Percentiles rank a stretch among this genome's conserved stretches.
Evolutionary conservation across 2,329 filamentous ascomycete genomes (phyloP).

Genomic region (Sporothrix euskadiensis): DNA sequence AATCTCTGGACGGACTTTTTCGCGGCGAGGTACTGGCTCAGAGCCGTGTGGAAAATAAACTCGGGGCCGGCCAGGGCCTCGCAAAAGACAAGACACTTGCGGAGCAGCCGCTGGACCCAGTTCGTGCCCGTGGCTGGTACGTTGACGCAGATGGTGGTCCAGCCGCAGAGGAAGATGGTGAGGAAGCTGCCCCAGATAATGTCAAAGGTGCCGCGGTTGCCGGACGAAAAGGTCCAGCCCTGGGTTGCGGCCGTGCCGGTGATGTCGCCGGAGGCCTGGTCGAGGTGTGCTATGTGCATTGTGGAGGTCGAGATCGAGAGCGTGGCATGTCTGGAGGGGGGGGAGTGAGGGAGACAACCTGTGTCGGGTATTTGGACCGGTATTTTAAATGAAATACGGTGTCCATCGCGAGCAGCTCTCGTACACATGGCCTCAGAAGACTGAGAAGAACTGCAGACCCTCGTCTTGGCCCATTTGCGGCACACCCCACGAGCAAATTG

Average conservation of each 20-base stretch:
- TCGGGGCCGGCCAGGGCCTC: constrained; percentile 42
- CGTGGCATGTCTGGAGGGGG: too few species aligned
- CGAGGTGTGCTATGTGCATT: neutral
- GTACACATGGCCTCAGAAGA: too few species aligned
- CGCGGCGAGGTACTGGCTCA: constrained; percentile 40
- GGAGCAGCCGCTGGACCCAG: neutral
- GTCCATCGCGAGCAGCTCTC: too few species aligned
- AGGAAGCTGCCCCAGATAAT: constrained; percentile 44
- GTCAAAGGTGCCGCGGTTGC: constrained; percentile 43
- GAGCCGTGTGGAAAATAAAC: constrained; percentile 41
- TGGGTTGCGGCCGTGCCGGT: neutral
- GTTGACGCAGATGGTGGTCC: constrained; percentile 45
- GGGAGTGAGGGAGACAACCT: too few species aligned
- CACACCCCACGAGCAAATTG: too few species aligned
- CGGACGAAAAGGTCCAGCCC: constrained; percentile 16
- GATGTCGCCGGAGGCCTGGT: neutral
- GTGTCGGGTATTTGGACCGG: too few species aligned
- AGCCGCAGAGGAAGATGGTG: constrained; percentile 48
- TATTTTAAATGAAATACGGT: too few species aligned
- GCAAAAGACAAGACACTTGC: constrained; percentile 40
- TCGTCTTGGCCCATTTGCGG: too few species aligned
- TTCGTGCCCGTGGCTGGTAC: constrained; percentile 38
- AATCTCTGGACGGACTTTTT: constrained; percentile 38
- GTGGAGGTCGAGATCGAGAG: neutral
- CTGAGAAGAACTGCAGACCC: too few species aligned